Evolutionary conservation across 208 protist species (phyloP).

Genomic region (Balamuthia mandrillaris): DNA sequence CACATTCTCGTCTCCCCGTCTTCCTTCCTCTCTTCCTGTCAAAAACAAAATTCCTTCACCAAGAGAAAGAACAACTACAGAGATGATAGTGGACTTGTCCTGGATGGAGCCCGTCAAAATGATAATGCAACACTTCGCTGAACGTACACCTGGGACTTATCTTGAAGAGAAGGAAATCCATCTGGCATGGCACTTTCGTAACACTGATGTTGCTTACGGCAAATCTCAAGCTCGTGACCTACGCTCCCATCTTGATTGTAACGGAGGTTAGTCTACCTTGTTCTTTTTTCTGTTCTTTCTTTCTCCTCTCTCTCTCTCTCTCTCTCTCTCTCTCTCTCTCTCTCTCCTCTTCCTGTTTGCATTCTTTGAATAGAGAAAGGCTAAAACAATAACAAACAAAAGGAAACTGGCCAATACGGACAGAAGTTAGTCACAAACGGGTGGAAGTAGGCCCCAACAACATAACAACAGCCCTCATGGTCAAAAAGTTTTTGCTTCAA

Average conservation of each 20-base stretch:
- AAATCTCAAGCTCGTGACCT: conserved; percentile 11
- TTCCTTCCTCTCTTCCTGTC: too few relatives aligned
- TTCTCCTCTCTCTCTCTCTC: background rate
- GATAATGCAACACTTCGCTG: conserved; percentile 22
- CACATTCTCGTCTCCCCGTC: too few relatives aligned
- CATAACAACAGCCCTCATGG: too few relatives aligned
- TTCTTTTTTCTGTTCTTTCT: background rate
- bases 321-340: too few relatives aligned
- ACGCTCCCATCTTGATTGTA: background rate
- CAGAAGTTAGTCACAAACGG: background rate
- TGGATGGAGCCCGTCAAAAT: conserved; percentile 33
- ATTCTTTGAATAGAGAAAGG: too few relatives aligned
- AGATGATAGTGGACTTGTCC: background rate
- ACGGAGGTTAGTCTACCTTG: background rate
- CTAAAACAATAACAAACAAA: too few relatives aligned
- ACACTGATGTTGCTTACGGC: background rate
- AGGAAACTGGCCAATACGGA: conserved; percentile 27
- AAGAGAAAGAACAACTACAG: too few relatives aligned
- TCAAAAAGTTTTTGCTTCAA: too few relatives aligned
- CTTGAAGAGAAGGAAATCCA: conserved; percentile 22
- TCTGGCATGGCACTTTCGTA: conserved; percentile 10
- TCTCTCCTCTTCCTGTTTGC: too few relatives aligned
- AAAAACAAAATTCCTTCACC: too few relatives aligned
- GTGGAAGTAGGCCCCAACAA: conserved; percentile 20
- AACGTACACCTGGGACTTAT: background rate